Evolutionary conservation across 768 basidiomycete genomes (phyloP), one percentile per base, ranked within the genome.

Genomic region (Podaxis rugospora): DNA sequence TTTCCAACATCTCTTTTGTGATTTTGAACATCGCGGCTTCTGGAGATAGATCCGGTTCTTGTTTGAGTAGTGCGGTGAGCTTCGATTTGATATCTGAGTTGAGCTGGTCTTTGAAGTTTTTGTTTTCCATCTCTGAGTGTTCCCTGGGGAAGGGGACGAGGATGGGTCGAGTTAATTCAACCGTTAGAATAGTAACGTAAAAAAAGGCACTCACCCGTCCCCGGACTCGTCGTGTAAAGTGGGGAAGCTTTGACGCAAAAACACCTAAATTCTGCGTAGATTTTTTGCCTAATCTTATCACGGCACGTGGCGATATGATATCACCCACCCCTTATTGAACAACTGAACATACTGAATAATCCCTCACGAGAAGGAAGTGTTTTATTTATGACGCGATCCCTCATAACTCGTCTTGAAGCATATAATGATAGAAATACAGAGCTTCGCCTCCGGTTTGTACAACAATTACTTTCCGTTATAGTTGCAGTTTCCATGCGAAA

Each of bases 1-100:
- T 77, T 28, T 66, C 63, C 36, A 80, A 74, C 70, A 80, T 70
- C 5, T 74, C 69, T 23, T 65, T 63, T 5, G 74, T 68, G 27
- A 76, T 73, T 62, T 71, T 66, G 18, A 58, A 66, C 67, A 78
- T 69, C 2, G 78, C 77, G 46, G 71, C 65, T 42, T 69, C 49
- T 53, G 64, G 57, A 9, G 69, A 68, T 36, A 76, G 59, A 21
- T 67, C 64, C 1, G 72, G 70, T 36, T 74, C 70, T 32, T 67
- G 66, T 13, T 49, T 56, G 51, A 78, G 67, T 2, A 71, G 67
- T 5, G 67, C 63, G 2, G 61, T 62, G 13, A 74, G 54, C 3
- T 68, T 67, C 39, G 62, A 51, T 16, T 66, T 65, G 52, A 76
- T 63, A 25, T 74, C 70, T 35, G 57, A 61, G 39, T 68, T 65